These are phyloP conservation scores for Waltiozyma sp. DNA, from an alignment of 1,139 yeast species.

Conservation along the genomic window DNA sequence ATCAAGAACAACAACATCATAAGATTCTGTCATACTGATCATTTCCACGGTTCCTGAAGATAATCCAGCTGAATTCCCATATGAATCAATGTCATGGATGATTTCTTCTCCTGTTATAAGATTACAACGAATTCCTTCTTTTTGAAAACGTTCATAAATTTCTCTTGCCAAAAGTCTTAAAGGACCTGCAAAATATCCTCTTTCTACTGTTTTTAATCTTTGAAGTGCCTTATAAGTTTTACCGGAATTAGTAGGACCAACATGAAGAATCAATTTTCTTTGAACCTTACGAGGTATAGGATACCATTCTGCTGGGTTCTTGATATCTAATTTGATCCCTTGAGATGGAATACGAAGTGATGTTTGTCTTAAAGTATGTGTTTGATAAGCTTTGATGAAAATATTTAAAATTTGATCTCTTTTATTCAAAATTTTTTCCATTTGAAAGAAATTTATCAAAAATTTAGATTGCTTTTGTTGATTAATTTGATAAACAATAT, in stretches of 20 bases:
- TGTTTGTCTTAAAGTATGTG: neutral
- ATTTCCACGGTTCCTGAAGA: constrained; percentile 92
- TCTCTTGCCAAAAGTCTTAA: constrained; percentile 83
- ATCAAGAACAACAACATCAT: constrained; percentile 87
- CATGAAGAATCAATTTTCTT: constrained; percentile 75
- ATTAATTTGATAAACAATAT: neutral
- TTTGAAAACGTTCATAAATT: constrained; percentile 69
- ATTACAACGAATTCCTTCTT: constrained; percentile 61
- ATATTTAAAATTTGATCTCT: neutral
- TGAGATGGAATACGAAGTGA: constrained; percentile 7
- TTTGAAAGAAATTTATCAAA: neutral
- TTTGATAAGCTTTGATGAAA: neutral
- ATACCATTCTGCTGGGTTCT: constrained; percentile 77
- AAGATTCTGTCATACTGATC: constrained; percentile 55
- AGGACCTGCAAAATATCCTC: constrained; percentile 97
- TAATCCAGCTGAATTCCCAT: constrained; percentile 60
- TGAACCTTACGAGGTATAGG: constrained; percentile 78
- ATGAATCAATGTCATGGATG: constrained; percentile 52
- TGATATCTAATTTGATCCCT: constrained; percentile 29
- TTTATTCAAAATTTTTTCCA: neutral
- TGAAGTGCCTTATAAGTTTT: constrained; percentile 79
- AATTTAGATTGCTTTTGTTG: neutral
- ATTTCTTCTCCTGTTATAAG: constrained; percentile 92
- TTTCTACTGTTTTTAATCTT: constrained; percentile 49
- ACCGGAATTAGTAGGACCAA: constrained; percentile 98